A percentile compares a stretch with the other conserved stretches of the same genome.
Evolutionary conservation across 2,329 filamentous ascomycete species (phyloP).

Genomic region (Aspergillus hiratsukae): DNA sequence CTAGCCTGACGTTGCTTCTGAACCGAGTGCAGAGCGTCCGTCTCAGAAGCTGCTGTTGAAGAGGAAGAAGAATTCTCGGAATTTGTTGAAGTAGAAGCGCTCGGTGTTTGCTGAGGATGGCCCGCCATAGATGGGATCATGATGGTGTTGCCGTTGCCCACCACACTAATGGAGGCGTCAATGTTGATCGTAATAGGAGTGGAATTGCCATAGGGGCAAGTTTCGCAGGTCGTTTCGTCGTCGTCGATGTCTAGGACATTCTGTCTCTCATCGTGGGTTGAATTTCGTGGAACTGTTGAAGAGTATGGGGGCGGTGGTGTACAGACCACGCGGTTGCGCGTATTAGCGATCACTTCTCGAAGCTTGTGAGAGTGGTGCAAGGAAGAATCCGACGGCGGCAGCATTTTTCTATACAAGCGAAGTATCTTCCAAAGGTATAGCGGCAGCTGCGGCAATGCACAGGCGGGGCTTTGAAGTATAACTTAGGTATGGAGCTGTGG

Average conservation of each 20-base stretch:
- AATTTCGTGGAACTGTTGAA: not conserved
- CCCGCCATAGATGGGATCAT: constrained; percentile 17
- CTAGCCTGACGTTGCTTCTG: constrained; percentile 21
- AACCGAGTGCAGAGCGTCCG: constrained; percentile 6
- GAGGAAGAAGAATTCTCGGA: not conserved
- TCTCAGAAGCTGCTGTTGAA: not conserved
- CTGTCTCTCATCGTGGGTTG: constrained; percentile 4
- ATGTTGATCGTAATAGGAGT: constrained; percentile 29
- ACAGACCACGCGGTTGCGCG: constrained; percentile 9
- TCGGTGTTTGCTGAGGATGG: not conserved
- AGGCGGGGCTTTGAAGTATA: not conserved
- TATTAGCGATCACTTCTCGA: constrained; percentile 16
- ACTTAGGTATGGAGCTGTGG: not conserved
- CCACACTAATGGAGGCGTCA: constrained; percentile 32
- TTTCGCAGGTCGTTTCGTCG: constrained; percentile 10
- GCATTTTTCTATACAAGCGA: constrained; percentile 14
- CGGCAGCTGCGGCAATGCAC: not conserved
- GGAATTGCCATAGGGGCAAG: not conserved
- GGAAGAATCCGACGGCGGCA: constrained; percentile 26
- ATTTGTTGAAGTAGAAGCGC: constrained; percentile 2
- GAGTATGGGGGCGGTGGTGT: constrained; percentile 24
- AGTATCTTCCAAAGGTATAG: not conserved
- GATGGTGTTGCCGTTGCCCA: constrained; percentile 31
- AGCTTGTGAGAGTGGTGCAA: constrained; percentile 26
- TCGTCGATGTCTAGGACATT: constrained; percentile 11